Conservation (phyloP, 2,329 filamentous ascomycete genomes). For the Penicillium sp. region DNA sequence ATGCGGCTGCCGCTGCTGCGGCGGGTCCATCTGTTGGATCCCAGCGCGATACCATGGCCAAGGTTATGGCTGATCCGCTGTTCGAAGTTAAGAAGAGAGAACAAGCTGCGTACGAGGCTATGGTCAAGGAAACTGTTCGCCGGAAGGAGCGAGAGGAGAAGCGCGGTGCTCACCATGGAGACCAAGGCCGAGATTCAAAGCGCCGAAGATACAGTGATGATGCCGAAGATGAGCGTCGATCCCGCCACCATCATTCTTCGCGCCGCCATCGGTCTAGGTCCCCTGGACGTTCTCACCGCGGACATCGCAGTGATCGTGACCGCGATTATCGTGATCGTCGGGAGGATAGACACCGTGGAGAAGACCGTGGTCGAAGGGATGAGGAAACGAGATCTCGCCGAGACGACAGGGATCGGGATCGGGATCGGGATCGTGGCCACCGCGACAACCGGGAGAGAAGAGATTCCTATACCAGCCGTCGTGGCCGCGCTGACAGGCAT, state of each 20-base stretch:
- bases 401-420: slow-evolving; percentile 11
- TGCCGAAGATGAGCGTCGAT: slow-evolving; percentile 20
- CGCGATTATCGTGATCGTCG: slow-evolving; percentile 21
- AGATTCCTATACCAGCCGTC: slow-evolving; percentile 18
- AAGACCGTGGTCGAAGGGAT: slow-evolving; percentile 15
- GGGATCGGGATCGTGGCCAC: slow-evolving; percentile 12
- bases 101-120: slow-evolving; percentile 66
- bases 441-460: slow-evolving; percentile 20
- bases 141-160: slow-evolving; percentile 26
- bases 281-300: slow-evolving; percentile 24
- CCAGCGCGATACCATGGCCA: slow-evolving; percentile 72
- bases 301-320: slow-evolving; percentile 24
- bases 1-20: slow-evolving; percentile 13
- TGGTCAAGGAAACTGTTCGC: slow-evolving; percentile 45
- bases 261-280: slow-evolving; percentile 26
- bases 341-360: slow-evolving; percentile 16
- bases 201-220: slow-evolving; percentile 25
- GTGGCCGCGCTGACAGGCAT: slow-evolving; percentile 24
- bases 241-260: slow-evolving; percentile 20
- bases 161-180: slow-evolving; percentile 17
- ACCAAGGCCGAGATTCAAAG: slow-evolving; percentile 21
- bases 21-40: slow-evolving; percentile 58
- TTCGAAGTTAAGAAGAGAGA: slow-evolving; percentile 91
- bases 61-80: slow-evolving; percentile 86
- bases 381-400: slow-evolving; percentile 10